Evolutionary conservation across 345 rosid species (phyloP).

Genomic region (Moringa oleifera): DNA sequence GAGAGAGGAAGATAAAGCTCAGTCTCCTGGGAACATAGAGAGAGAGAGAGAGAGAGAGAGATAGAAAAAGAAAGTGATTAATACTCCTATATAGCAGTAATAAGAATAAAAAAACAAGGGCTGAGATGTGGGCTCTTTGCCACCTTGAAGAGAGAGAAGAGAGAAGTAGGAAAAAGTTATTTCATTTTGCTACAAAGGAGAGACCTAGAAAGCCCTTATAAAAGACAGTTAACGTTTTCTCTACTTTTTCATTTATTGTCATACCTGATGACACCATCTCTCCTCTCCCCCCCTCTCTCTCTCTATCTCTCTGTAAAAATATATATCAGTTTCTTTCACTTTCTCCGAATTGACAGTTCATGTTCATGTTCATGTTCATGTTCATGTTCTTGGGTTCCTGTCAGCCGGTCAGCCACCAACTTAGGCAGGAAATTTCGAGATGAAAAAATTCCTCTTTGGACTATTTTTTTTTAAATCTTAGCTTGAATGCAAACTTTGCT

Average conservation of each 20-base stretch:
- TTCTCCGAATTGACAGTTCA: no score
- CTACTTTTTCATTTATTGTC: constrained; percentile 13
- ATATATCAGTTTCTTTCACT: no score
- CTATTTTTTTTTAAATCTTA: no score
- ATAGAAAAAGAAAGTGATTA: not conserved
- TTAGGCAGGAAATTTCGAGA: no score
- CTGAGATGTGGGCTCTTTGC: constrained; percentile 9
- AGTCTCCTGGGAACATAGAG: no score
- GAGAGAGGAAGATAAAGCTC: constrained; percentile 8
- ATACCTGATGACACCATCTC: no score
- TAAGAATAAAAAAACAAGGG: not conserved
- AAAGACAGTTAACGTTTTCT: constrained; percentile 18
- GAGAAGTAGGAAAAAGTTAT: not conserved
- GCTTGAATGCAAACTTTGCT: no score
- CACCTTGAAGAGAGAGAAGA: constrained; percentile 10
- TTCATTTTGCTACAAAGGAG: not conserved
- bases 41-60: constrained; percentile 2
- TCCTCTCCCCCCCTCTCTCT: no score
- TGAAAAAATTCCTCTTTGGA: no score
- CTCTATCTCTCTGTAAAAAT: not conserved
- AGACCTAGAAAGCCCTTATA: constrained; percentile 4
- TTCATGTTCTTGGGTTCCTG: no score
- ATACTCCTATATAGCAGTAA: not conserved
- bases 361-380: no score
- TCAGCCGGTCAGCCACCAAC: no score